Percentiles rank a stretch among this genome's conserved stretches.
Conservation (phyloP, 345 rosid species). For the Salix caprea region DNA sequence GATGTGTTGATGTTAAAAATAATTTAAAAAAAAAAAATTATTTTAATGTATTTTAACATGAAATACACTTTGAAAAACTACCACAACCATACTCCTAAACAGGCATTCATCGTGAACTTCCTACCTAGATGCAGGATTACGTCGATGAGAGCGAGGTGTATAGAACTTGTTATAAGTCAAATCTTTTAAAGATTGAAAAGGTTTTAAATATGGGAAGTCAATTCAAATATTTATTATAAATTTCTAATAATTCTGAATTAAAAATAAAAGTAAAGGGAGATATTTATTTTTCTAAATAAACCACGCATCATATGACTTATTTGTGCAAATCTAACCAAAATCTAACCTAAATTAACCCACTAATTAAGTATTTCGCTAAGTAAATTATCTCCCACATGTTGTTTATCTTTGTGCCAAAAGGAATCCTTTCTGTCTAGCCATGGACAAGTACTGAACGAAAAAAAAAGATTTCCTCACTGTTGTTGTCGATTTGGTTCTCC, state of each 20-base stretch:
- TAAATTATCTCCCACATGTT: not conserved
- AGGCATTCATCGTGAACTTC: conserved; percentile 23
- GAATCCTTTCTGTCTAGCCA: not conserved
- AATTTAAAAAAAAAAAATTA: too few species aligned
- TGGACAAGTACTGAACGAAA: not conserved
- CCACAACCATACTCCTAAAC: accelerated
- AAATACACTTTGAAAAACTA: too few species aligned
- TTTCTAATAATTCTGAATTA: too few species aligned
- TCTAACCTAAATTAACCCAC: not conserved
- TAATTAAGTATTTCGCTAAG: not conserved
- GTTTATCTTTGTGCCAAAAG: not conserved
- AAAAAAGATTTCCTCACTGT: not conserved
- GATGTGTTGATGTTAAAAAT: too few species aligned
- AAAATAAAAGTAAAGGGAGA: too few species aligned
- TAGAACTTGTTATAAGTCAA: too few species aligned
- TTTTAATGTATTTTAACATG: too few species aligned
- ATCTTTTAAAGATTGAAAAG: too few species aligned
- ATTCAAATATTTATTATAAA: too few species aligned
- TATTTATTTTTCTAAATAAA: too few species aligned
- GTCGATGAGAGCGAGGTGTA: not conserved
- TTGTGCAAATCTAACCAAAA: not conserved
- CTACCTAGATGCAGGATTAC: too few species aligned
- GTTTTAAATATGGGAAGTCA: too few species aligned
- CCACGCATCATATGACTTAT: not conserved
- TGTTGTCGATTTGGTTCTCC: not conserved